Conservation (phyloP, 805 yeast genomes). For the Metschnikowia koreensis region DNA sequence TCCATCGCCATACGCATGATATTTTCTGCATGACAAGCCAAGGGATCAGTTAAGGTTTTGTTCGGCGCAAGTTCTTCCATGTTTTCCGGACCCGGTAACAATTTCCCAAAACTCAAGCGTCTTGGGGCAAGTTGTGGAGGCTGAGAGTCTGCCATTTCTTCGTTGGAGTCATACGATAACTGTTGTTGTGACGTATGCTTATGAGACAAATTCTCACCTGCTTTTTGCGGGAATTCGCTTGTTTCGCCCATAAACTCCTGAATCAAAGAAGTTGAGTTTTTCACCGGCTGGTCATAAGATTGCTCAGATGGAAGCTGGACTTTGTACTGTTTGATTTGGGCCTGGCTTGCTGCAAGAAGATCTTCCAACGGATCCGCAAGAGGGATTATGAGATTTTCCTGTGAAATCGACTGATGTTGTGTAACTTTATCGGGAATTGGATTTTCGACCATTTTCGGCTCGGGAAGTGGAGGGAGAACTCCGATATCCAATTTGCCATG, state of each 20-base stretch:
- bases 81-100: neutral
- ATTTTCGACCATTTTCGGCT: neutral
- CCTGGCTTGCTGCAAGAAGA: slow-evolving; percentile 20
- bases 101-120: neutral
- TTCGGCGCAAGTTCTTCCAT: neutral
- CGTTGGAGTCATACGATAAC: neutral
- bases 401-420: neutral
- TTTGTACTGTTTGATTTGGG: slow-evolving; percentile 14
- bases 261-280: neutral
- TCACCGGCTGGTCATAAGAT: neutral
- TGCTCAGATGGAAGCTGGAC: slow-evolving; percentile 19
- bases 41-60: slow-evolving; percentile 31
- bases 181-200: neutral
- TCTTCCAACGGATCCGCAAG: slow-evolving; percentile 23
- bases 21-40: slow-evolving; percentile 47
- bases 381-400: slow-evolving; percentile 6
- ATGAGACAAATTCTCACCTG: too few relatives aligned
- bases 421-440: slow-evolving; percentile 17
- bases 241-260: too few relatives aligned
- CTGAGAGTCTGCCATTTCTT: neutral
- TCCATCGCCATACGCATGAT: slow-evolving; percentile 48
- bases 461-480: slow-evolving; percentile 1
- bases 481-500: slow-evolving; percentile 7
- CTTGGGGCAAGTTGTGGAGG: neutral
- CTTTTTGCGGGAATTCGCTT: too few relatives aligned